Percentiles rank a stretch among this genome's conserved stretches.
Evolutionary conservation across 1,284 basidiomycete species (phyloP).

Genomic region (Mycocalia duriaeana): DNA sequence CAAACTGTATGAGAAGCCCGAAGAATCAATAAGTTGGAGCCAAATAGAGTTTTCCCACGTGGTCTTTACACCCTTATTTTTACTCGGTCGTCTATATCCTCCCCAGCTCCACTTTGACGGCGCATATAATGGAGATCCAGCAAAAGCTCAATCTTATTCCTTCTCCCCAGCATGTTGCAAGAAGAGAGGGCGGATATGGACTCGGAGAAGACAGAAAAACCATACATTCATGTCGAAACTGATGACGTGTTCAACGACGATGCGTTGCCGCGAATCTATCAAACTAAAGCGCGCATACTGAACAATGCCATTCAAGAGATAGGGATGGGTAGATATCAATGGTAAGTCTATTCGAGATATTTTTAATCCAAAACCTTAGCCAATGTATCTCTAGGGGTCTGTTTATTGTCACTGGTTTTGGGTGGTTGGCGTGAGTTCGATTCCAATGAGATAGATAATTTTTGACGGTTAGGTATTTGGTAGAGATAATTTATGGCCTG

Average conservation of each 20-base stretch:
- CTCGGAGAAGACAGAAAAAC: neutral
- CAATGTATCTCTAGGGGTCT: constrained; percentile 22
- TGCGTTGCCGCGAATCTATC: constrained; percentile 47
- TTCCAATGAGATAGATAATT: neutral
- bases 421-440: constrained; percentile 60
- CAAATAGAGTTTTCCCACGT: too few relatives aligned
- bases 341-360: constrained; percentile 28
- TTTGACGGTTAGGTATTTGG: constrained; percentile 15
- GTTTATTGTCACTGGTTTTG: constrained; percentile 60
- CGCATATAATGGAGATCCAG: neutral
- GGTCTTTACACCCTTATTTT: too few relatives aligned
- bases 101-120: too few relatives aligned
- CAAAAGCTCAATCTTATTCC: neutral
- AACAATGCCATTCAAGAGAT: constrained; percentile 57
- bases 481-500: constrained; percentile 33
- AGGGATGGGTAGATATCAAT: constrained; percentile 65
- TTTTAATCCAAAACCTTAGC: neutral
- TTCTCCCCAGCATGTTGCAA: neutral
- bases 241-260: constrained; percentile 1
- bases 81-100: too few relatives aligned
- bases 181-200: neutral
- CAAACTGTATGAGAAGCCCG: too few relatives aligned
- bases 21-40: too few relatives aligned
- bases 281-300: constrained; percentile 51
- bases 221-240: neutral